Evolutionary conservation across 805 yeast genomes (phyloP).

Genomic region (Kuraishia ogatae): DNA sequence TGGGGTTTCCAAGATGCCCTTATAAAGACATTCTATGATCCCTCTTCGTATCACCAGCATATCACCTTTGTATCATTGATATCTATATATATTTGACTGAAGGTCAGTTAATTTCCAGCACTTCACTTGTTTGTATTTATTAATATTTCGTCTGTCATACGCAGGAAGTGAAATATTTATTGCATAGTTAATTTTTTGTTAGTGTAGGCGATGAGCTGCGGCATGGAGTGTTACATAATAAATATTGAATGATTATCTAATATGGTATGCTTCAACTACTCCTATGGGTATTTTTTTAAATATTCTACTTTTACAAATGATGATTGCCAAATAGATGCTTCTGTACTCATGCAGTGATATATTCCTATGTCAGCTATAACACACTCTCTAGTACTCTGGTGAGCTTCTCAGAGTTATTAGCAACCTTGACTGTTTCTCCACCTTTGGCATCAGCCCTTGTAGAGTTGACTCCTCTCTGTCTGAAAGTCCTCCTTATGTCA

Average conservation of each 20-base stretch:
- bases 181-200: neutral
- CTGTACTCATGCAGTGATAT: neutral
- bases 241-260: too few relatives aligned
- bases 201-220: neutral
- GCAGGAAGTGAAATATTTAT: neutral
- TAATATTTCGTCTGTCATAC: neutral
- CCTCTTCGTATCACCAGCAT: neutral
- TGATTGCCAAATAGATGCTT: too few relatives aligned
- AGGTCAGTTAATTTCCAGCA: too few relatives aligned
- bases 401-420: constrained; percentile 29
- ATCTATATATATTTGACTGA: neutral
- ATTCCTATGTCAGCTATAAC: constrained; percentile 22
- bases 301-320: neutral
- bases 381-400: constrained; percentile 44
- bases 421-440: constrained; percentile 26
- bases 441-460: constrained; percentile 56
- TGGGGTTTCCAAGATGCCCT: neutral
- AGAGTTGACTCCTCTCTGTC: constrained; percentile 62
- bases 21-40: neutral
- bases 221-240: neutral
- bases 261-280: too few relatives aligned
- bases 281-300: too few relatives aligned
- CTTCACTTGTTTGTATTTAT: neutral
- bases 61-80: neutral
- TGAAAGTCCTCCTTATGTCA: constrained; percentile 49